Evolutionary conservation across 345 rosid genomes (phyloP).

Genomic region (Boechera retrofracta): DNA sequence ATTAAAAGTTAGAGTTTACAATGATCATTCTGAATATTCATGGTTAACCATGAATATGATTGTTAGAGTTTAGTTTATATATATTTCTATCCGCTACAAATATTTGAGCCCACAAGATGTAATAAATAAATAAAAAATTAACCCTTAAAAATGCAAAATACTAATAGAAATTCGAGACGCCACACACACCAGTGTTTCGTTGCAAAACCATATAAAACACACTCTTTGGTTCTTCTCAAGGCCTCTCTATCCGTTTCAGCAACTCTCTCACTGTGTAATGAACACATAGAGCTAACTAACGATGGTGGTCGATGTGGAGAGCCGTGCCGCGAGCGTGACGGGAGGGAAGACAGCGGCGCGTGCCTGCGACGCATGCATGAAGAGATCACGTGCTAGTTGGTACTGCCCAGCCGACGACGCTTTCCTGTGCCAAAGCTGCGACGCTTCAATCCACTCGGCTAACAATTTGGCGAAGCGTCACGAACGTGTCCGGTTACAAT

Average conservation of each 20-base stretch:
- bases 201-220: neutral
- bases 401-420: constrained; percentile 71
- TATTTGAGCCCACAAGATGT: neutral
- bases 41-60: neutral
- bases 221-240: neutral
- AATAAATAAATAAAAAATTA: neutral
- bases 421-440: constrained; percentile 74
- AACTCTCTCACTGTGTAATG: neutral
- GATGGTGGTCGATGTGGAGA: constrained; percentile 24
- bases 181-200: neutral
- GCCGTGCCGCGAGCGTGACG: constrained; percentile 40
- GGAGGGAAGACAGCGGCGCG: constrained; percentile 52
- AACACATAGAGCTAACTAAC: constrained; percentile 3
- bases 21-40: no score
- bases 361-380: constrained; percentile 61
- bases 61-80: neutral
- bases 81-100: neutral
- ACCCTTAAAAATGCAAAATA: neutral
- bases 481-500: constrained; percentile 58
- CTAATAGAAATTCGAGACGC: constrained; percentile 1
- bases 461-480: constrained; percentile 68
- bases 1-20: neutral
- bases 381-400: constrained; percentile 58
- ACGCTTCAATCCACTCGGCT: constrained; percentile 67
- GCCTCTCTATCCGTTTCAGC: neutral